Conservation (phyloP, 768 basidiomycete species). For the Boletus eberwhitei region DNA sequence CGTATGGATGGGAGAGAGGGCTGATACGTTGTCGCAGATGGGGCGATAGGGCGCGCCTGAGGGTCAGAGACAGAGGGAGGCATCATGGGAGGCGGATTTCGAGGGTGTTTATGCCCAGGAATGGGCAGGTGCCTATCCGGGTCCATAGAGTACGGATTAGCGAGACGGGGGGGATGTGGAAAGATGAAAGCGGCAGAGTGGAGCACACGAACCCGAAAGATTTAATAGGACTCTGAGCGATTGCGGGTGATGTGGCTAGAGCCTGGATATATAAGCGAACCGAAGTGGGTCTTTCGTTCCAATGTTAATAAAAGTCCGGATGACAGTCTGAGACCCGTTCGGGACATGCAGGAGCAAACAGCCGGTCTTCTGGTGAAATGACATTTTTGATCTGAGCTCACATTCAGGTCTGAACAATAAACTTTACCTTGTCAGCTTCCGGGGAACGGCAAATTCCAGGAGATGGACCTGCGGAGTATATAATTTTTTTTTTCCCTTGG, state of each 20-base stretch:
- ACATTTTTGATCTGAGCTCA: constrained; percentile 22
- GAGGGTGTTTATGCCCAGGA: constrained; percentile 31
- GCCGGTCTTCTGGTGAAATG: constrained; percentile 25
- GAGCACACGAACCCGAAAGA: constrained; percentile 22
- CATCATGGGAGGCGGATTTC: constrained; percentile 26
- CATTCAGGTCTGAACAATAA: constrained; percentile 28
- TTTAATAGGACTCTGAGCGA: constrained; percentile 23
- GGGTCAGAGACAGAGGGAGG: constrained; percentile 25
- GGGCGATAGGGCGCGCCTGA: constrained; percentile 27
- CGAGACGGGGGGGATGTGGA: constrained; percentile 6
- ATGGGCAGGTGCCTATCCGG: constrained; percentile 35
- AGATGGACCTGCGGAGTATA: constrained; percentile 22
- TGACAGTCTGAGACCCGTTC: constrained; percentile 26
- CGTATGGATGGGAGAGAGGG: constrained; percentile 61
- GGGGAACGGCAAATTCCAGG: constrained; percentile 28
- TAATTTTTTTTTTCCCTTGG: neutral
- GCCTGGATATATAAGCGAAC: constrained; percentile 28
- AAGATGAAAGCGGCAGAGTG: constrained; percentile 22
- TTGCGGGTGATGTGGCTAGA: constrained; percentile 26
- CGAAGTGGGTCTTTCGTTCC: constrained; percentile 27
- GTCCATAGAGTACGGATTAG: constrained; percentile 33
- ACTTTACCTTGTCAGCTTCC: constrained; percentile 29
- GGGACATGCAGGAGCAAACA: constrained; percentile 23
- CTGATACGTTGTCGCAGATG: constrained; percentile 22
- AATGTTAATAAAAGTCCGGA: constrained; percentile 29